Percentiles rank a stretch among this genome's conserved stretches.
Conservation (phyloP, 2,329 filamentous ascomycete genomes). For the Fusarium sp. region DNA sequence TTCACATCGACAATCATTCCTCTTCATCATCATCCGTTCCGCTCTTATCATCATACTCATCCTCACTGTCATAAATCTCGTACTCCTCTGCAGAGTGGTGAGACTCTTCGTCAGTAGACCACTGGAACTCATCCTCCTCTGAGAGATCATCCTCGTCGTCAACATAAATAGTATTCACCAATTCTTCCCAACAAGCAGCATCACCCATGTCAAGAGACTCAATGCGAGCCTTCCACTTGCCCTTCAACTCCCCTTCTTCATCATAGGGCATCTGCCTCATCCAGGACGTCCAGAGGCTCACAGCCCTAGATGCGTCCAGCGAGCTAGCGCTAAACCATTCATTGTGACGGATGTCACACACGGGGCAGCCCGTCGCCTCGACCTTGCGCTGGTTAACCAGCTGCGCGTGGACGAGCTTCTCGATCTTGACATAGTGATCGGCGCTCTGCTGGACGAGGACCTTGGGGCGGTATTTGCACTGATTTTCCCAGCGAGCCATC, state of each 20-base stretch:
- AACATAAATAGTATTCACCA: constrained; percentile 32
- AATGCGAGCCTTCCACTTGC: constrained; percentile 37
- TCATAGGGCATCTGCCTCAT: constrained; percentile 44
- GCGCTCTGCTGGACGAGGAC: constrained; percentile 23
- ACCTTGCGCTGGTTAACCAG: constrained; percentile 40
- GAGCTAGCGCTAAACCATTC: constrained; percentile 45
- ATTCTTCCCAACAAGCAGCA: constrained; percentile 40
- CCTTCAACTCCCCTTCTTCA: constrained; percentile 35
- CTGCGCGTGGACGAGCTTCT: constrained; percentile 44
- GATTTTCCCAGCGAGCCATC: constrained; percentile 35
- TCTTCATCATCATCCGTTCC: neutral
- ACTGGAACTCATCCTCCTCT: constrained; percentile 18
- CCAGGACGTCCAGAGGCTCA: constrained; percentile 44
- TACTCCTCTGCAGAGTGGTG: neutral
- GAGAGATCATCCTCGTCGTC: constrained; percentile 26
- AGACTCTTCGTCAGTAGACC: constrained; percentile 13
- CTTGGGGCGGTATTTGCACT: constrained; percentile 42
- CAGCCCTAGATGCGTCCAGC: constrained; percentile 19
- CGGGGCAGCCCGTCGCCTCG: constrained; percentile 37
- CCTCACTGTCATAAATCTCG: neutral
- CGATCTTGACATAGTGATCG: constrained; percentile 42
- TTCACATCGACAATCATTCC: neutral
- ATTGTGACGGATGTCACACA: constrained; percentile 34
- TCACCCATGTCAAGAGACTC: constrained; percentile 39
- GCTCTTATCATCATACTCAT: constrained; percentile 4